phyloP scores from a whole-genome alignment of 169 alveolate species.

The Cystoisospora suis region DNA sequence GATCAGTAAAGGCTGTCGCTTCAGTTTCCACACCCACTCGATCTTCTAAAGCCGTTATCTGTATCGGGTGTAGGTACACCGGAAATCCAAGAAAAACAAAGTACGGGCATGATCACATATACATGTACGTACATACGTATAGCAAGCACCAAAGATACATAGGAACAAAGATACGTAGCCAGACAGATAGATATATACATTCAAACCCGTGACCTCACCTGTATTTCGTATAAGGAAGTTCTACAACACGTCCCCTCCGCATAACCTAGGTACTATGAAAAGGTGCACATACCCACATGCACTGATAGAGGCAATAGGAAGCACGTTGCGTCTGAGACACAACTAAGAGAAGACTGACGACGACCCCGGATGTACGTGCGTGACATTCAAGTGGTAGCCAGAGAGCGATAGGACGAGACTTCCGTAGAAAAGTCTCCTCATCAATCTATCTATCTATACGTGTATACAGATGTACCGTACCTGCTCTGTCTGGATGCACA shows the following conservation, averaged over 20 bases:
- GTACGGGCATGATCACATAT: not conserved
- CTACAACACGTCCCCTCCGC: not conserved
- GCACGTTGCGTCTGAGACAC: too few species aligned
- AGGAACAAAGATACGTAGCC: not conserved
- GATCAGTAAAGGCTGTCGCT: slow-evolving; percentile 91
- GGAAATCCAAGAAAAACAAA: slow-evolving; percentile 78
- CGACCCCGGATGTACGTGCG: too few species aligned
- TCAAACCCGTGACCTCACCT: too few species aligned
- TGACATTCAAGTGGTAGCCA: too few species aligned
- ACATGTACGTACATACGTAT: not conserved
- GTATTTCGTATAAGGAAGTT: too few species aligned
- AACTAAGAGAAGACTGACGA: too few species aligned
- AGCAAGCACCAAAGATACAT: not conserved
- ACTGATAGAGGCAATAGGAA: not conserved
- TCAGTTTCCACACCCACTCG: slow-evolving; percentile 97
- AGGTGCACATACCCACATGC: not conserved
- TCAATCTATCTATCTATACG: not conserved
- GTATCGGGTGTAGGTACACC: too few species aligned
- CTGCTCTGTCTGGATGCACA: too few species aligned
- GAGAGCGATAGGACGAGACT: not conserved
- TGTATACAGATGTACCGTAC: slow-evolving; percentile 1
- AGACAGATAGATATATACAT: not conserved
- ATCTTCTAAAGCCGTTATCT: slow-evolving; percentile 81
- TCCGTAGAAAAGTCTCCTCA: not conserved
- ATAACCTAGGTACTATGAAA: too few species aligned